Evolutionary conservation across 495 filamentous ascomycete species (phyloP), one percentile per base, ranked within the genome.

Genomic region (Annulohypoxylon bovei): DNA sequence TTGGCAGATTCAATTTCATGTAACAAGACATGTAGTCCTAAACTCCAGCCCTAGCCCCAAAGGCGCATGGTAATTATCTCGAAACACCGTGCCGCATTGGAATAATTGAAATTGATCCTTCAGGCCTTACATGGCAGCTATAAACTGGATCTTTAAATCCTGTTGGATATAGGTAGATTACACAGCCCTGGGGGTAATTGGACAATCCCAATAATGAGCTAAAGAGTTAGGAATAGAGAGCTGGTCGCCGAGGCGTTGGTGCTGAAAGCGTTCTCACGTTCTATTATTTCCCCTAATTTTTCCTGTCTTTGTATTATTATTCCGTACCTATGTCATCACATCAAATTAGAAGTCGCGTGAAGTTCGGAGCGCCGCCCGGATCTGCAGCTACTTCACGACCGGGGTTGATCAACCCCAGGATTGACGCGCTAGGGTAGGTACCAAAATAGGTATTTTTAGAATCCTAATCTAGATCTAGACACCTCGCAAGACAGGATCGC

Each of bases 401-500:
- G 20, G 30, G 1, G 39, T 28, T 16, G 62, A 57, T 55, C 52
- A 27, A n/a, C 42, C 49, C 39, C 62, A 55, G 49, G 52, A 40
- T 33, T 18, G 32, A 20, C 20, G 42, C 12, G 27, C 40, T 28
- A 65, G 37, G 52, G 4, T 5, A 63, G 61, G 28, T 25, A 55
- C 35, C 37, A n/a, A 53, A 12, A 50, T 27, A 11, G 3, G 28
- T 62, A 65, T 65, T 65, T 65, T 65, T 65, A 65, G 62, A 46
- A 65, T 40, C 49, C n/a, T n/a, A 33, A 42, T 42, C 39, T 42
- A 42, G 39, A 42, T 42, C 39, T 12, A 42, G 16, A 20, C 39
- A 20, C 39, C 8, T 42, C 39, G 12, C 5, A 52, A 3, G 14
- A 18, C 35, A 11, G 33, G 46, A 25, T n/a, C 25, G 46, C 35